Base-by-base conservation (phyloP, 2,329 filamentous ascomycete genomes). In the Pseudogymnoascus sp. region DNA sequence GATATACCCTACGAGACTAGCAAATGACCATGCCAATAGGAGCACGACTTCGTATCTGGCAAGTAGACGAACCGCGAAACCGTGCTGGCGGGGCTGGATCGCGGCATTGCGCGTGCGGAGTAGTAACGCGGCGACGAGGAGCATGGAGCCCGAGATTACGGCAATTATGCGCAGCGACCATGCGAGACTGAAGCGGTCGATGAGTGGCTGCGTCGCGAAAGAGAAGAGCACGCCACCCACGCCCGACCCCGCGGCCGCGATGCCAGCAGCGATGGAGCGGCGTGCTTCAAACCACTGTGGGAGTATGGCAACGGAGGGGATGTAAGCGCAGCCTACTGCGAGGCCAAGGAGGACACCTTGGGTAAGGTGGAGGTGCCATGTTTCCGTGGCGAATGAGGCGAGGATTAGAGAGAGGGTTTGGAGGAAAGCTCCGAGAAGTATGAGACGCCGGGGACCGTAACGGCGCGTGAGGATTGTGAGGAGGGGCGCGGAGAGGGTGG, bases 301-400 rank as follows among this genome's bases (percentile, higher is more conserved):
- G 0, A 82, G 73, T 1, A 86, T 78, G 1, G 78, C 78, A 0
- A 82, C 79, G 2, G 75, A 77, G 0, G 79, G 79, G 0, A 85
- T 78, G 65, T 84, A 87, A 0, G 83, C 70, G 55, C 86, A 81
- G 0, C 84, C 84, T 75, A 87, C 82, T 0, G 84, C 85, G 63
- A 80, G 76, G 0, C 85, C 84, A 60, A 87, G 85, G 61, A 81
- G 80, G 0, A 85, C 69, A 0, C 84, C 84, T 64, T 87, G 84
- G 1, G 75, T 77, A 0, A 88, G 74, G 63, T 85, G 85, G 0
- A 87, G 73, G 8, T 87, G 84, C 84, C 83, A 87, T 10, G 84
- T 80, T 7, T 76, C 62, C 0, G 68, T 77, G 0, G 82, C 77
- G 59, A 84, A 82, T 3, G 77, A 80, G 0, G 84, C 80, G 0